phyloP scores from a whole-genome alignment of 129 eudicot species.

The Flaveria linearis region DNA sequence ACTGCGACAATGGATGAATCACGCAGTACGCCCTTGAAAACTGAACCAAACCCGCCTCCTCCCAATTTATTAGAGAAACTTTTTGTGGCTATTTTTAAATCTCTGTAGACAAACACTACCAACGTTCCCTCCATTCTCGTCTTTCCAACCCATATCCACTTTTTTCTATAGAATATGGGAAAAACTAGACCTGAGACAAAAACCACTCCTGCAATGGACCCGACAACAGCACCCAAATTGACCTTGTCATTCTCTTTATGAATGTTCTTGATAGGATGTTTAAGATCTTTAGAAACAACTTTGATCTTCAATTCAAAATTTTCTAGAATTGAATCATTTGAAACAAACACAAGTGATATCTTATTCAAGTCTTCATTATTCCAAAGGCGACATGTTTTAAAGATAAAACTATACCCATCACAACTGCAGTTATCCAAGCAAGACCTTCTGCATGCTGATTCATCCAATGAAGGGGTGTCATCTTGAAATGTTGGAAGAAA shows the following conservation, averaged over 20 bases:
- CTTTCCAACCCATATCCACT: background rate
- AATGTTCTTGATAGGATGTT: background rate
- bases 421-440: slow-evolving; percentile 31
- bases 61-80: slow-evolving; percentile 53
- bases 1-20: slow-evolving; percentile 67
- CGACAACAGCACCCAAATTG: slow-evolving; percentile 33
- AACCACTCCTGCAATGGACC: slow-evolving; percentile 29
- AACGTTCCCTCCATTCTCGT: slow-evolving; percentile 45
- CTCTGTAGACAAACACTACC: slow-evolving; percentile 51
- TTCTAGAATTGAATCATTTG: slow-evolving; percentile 10
- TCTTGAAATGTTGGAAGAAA: background rate
- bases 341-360: slow-evolving; percentile 14
- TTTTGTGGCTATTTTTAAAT: slow-evolving; percentile 51
- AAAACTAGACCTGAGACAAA: slow-evolving; percentile 30
- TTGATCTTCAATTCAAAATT: slow-evolving; percentile 41
- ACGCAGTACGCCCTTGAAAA: slow-evolving; percentile 45
- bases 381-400: slow-evolving; percentile 47
- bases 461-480: background rate
- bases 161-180: slow-evolving; percentile 23
- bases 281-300: slow-evolving; percentile 54
- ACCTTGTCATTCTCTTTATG: slow-evolving; percentile 23
- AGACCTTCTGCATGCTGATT: slow-evolving; percentile 24
- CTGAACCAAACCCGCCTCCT: slow-evolving; percentile 65
- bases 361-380: slow-evolving; percentile 38
- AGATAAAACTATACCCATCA: slow-evolving; percentile 49